Evolutionary conservation across 495 filamentous ascomycete genomes (phyloP).

Genomic region (Penicillium canariense): DNA sequence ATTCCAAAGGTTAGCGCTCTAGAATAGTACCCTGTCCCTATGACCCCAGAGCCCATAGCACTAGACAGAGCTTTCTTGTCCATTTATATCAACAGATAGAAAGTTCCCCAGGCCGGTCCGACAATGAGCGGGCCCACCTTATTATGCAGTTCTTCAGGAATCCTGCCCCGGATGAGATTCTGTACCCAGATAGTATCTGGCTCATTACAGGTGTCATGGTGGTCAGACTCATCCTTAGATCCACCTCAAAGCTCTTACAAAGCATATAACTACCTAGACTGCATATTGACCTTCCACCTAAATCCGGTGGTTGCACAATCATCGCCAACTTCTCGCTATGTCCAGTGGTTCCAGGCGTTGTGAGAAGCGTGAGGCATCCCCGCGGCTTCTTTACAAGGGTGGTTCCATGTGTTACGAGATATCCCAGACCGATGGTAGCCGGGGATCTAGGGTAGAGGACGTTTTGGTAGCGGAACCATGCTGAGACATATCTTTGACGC

Average conservation of each 20-base stretch:
- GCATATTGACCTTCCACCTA: not conserved
- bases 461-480: conserved; percentile 3
- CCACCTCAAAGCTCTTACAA: not conserved
- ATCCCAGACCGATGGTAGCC: conserved; percentile 14
- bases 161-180: not conserved
- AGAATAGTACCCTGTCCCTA: too few species aligned
- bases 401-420: conserved; percentile 4
- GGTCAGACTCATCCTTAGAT: not conserved
- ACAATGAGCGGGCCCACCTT: too few species aligned
- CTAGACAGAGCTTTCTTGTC: too few species aligned
- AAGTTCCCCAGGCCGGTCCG: too few species aligned
- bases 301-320: not conserved
- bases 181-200: not conserved
- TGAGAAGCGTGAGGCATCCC: not conserved
- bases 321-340: conserved; percentile 7
- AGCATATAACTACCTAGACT: not conserved
- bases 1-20: too few species aligned
- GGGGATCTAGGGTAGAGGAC: conserved; percentile 2
- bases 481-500: conserved; percentile 3
- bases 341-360: not conserved
- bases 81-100: too few species aligned
- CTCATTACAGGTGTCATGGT: not conserved
- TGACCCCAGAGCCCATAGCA: too few species aligned
- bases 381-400: not conserved
- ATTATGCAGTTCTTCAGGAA: too few species aligned